These are phyloP conservation scores for Neurospora hispaniola DNA, from an alignment of 495 filamentous ascomycete species.

Conservation along the genomic window DNA sequence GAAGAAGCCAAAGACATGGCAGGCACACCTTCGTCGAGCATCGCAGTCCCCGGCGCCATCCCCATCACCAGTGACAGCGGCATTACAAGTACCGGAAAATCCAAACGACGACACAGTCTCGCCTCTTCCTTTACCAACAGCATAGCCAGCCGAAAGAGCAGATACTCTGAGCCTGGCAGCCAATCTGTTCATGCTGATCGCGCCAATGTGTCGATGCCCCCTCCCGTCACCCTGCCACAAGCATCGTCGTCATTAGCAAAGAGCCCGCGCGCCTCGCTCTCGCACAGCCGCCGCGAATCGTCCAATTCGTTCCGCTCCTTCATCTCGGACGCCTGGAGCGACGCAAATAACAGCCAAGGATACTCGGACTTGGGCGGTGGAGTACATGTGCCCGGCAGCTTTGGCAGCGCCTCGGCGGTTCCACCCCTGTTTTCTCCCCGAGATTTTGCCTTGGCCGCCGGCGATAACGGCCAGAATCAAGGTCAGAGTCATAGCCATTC, in stretches of 20 bases:
- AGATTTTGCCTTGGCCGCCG: slow-evolving; percentile 15
- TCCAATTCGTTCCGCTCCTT: slow-evolving; percentile 8
- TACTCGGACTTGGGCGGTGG: slow-evolving; percentile 3
- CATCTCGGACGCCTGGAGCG: slow-evolving; percentile 18
- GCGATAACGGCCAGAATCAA: neutral
- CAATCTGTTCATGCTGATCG: slow-evolving; percentile 36
- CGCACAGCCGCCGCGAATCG: slow-evolving; percentile 21
- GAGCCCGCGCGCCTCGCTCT: slow-evolving; percentile 14
- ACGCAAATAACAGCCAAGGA: slow-evolving; percentile 15
- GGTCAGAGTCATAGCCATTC: neutral
- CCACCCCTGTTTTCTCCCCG: slow-evolving; percentile 9
- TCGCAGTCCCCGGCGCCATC: neutral
- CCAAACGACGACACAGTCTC: slow-evolving; percentile 6
- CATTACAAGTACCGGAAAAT: neutral
- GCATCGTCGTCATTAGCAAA: neutral
- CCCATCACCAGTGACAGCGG: slow-evolving; percentile 1
- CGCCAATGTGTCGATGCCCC: slow-evolving; percentile 29
- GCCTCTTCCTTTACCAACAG: slow-evolving; percentile 15
- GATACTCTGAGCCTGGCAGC: slow-evolving; percentile 1
- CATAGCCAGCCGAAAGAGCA: slow-evolving; percentile 38
- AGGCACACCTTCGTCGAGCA: neutral
- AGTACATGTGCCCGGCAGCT: neutral
- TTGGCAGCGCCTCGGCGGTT: neutral
- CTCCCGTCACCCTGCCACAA: slow-evolving; percentile 28
- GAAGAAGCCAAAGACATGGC: neutral